Evolutionary conservation across 306 rosid species (phyloP).

Genomic region (Canavalia ensiformis): DNA sequence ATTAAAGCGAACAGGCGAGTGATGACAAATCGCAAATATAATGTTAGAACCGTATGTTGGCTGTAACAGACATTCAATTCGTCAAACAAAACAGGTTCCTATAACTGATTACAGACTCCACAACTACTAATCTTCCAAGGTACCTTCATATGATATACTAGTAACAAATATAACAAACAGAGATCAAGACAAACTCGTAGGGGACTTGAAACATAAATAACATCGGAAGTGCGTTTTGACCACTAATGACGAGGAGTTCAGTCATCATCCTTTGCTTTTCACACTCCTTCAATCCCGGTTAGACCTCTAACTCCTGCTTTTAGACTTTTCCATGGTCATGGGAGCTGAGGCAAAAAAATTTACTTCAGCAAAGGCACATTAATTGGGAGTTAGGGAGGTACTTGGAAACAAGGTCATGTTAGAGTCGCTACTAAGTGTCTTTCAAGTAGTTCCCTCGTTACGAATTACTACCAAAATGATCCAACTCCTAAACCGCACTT

Average conservation of each 20-base stretch:
- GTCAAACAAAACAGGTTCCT: conserved; percentile 54
- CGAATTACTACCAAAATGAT: conserved; percentile 1
- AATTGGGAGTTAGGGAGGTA: background rate
- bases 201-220: conserved; percentile 55
- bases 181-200: conserved; percentile 42
- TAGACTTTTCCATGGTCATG: conserved; percentile 88
- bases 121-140: conserved; percentile 58
- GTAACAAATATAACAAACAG: conserved; percentile 53
- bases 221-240: conserved; percentile 44
- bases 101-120: conserved; percentile 66
- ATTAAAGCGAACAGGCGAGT: background rate
- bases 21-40: background rate
- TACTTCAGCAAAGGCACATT: conserved; percentile 29
- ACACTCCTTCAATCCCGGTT: conserved; percentile 25
- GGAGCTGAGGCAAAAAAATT: conserved; percentile 69
- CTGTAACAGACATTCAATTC: conserved; percentile 49
- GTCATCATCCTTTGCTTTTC: conserved; percentile 49
- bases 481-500: conserved; percentile 11
- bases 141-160: conserved; percentile 55
- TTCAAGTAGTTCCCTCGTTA: background rate
- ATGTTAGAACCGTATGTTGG: conserved; percentile 28
- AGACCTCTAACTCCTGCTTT: conserved; percentile 64
- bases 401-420: conserved; percentile 1
- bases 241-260: conserved; percentile 45
- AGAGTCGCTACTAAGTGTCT: background rate